These are phyloP conservation scores for Wickerhamiella pararugosa DNA, from an alignment of 1,139 yeast species.

Conservation along the genomic window DNA sequence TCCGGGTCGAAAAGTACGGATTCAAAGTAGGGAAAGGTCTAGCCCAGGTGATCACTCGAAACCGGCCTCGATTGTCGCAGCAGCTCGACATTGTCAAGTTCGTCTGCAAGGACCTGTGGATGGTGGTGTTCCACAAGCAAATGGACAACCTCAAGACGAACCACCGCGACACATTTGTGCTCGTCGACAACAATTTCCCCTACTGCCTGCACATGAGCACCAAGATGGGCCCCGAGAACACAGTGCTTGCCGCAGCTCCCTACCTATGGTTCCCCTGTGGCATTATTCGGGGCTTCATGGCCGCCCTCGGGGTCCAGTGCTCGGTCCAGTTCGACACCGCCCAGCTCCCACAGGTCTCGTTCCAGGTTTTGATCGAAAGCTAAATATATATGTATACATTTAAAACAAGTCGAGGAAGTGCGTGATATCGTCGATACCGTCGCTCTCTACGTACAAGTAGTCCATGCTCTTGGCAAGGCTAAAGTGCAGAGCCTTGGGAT, in stretches of 20 bases:
- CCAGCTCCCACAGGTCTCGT: constrained; percentile 50
- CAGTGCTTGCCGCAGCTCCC: constrained; percentile 22
- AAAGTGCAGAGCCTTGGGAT: constrained; percentile 49
- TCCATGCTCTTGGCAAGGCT: constrained; percentile 60
- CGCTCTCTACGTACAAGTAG: constrained; percentile 42
- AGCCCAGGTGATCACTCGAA: constrained; percentile 55
- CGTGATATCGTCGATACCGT: constrained; percentile 6
- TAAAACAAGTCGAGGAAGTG: constrained; percentile 17
- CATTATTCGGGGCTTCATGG: constrained; percentile 61
- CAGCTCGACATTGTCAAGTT: constrained; percentile 77
- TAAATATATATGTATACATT: neutral
- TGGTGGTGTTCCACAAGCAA: constrained; percentile 60
- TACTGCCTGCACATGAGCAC: constrained; percentile 44
- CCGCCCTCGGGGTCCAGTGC: constrained; percentile 55
- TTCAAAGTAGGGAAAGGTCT: constrained; percentile 59
- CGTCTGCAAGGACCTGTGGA: constrained; percentile 87
- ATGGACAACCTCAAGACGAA: constrained; percentile 86
- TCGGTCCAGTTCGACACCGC: constrained; percentile 53
- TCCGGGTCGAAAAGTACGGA: constrained; percentile 55
- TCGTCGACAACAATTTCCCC: constrained; percentile 52
- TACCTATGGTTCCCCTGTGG: constrained; percentile 78
- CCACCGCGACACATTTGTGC: constrained; percentile 70
- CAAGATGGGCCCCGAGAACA: constrained; percentile 16
- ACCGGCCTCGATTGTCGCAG: constrained; percentile 38
- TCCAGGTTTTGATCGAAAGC: constrained; percentile 39